Percentiles rank a stretch among this genome's conserved stretches.
phyloP scores from a whole-genome alignment of 768 basidiomycete species.

The Boletus rubropictus region DNA sequence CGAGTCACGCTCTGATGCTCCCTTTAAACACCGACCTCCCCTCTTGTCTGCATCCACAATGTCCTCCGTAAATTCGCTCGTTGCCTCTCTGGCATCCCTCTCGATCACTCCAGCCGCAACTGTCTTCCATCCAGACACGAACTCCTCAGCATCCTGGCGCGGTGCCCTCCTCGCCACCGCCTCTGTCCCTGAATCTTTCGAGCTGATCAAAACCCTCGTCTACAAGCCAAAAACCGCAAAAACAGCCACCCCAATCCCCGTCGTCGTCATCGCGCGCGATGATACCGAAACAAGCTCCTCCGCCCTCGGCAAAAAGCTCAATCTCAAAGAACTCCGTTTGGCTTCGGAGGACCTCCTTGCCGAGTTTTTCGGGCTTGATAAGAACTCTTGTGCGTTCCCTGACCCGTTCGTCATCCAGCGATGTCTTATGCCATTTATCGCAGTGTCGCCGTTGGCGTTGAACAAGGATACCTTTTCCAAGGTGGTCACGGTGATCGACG shows the following conservation, averaged over 20 bases:
- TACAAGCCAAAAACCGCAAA: slow-evolving; percentile 99
- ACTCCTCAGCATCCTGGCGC: slow-evolving; percentile 73
- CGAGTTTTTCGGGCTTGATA: slow-evolving; percentile 79
- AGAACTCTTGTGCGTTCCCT: slow-evolving; percentile 72
- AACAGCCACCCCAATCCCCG: slow-evolving; percentile 72
- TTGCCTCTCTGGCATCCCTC: slow-evolving; percentile 44
- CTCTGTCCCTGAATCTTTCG: slow-evolving; percentile 52
- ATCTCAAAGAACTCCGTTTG: slow-evolving; percentile 81
- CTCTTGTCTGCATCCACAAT: slow-evolving; percentile 24
- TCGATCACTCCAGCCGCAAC: slow-evolving; percentile 49
- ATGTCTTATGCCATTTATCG: slow-evolving; percentile 7
- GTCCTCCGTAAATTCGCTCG: slow-evolving; percentile 31
- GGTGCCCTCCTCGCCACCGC: slow-evolving; percentile 54
- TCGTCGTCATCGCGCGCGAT: slow-evolving; percentile 83
- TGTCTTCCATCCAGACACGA: slow-evolving; percentile 55
- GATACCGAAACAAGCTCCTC: slow-evolving; percentile 76
- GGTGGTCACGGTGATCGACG: slow-evolving; percentile 70
- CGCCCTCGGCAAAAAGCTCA: slow-evolving; percentile 71
- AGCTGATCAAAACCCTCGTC: slow-evolving; percentile 81
- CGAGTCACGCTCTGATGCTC: slow-evolving; percentile 22
- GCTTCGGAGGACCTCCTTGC: slow-evolving; percentile 81
- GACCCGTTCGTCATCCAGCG: background rate
- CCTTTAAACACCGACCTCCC: slow-evolving; percentile 14
- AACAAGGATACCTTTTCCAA: slow-evolving; percentile 59
- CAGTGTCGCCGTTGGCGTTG: slow-evolving; percentile 81